Conservation (phyloP, 1,284 basidiomycete species). For the Cryptococcus hybrid region DNA sequence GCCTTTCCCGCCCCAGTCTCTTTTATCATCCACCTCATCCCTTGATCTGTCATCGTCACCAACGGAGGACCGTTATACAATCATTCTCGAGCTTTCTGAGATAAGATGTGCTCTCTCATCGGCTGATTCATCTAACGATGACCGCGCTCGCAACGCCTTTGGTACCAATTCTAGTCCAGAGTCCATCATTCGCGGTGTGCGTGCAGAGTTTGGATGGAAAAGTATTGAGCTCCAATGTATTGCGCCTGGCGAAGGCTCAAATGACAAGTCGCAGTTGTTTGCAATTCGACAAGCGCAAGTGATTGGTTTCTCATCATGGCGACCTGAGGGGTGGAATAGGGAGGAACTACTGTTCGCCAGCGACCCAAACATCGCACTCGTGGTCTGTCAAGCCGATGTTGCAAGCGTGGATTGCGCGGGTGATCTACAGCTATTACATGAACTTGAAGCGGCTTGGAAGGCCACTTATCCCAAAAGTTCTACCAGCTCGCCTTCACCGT, state of each 20-base stretch:
- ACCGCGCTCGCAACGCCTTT: slow-evolving; percentile 38
- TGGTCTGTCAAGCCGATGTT: slow-evolving; percentile 26
- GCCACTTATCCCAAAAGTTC: slow-evolving; percentile 5
- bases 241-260: slow-evolving; percentile 23
- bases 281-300: slow-evolving; percentile 33
- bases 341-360: slow-evolving; percentile 37
- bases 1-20: slow-evolving; percentile 9
- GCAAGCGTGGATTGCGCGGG: slow-evolving; percentile 35
- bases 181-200: slow-evolving; percentile 34
- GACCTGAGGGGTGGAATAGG: slow-evolving; percentile 34
- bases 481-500: too few species aligned
- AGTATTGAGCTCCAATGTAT: slow-evolving; percentile 34
- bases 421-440: slow-evolving; percentile 36
- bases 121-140: slow-evolving; percentile 37
- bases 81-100: slow-evolving; percentile 30
- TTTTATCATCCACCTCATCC: slow-evolving; percentile 5
- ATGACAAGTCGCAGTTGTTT: slow-evolving; percentile 32
- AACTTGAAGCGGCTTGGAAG: slow-evolving; percentile 26
- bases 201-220: slow-evolving; percentile 26
- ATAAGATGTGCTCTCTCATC: slow-evolving; percentile 23
- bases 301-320: slow-evolving; percentile 39
- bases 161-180: slow-evolving; percentile 29
- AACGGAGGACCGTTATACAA: slow-evolving; percentile 17
- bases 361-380: slow-evolving; percentile 40
- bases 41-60: slow-evolving; percentile 5